Conservation (phyloP, 1,139 yeast genomes). For the Nakaseomyces sp. region DNA sequence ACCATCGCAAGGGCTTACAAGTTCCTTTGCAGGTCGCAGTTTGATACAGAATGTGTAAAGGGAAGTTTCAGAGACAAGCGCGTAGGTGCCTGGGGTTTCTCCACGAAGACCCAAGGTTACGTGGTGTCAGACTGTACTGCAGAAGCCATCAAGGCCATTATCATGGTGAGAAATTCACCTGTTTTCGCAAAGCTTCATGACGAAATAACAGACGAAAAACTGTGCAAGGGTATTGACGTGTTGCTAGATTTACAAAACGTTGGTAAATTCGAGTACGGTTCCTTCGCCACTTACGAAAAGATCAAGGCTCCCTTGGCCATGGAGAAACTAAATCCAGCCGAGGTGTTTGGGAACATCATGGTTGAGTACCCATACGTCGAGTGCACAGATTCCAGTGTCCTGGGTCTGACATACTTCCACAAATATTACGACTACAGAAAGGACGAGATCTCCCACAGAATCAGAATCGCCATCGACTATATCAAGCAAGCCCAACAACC, state of each 20-base stretch:
- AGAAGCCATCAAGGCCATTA: constrained; percentile 85
- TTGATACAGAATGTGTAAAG: constrained; percentile 65
- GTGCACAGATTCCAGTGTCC: constrained; percentile 90
- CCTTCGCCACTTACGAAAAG: constrained; percentile 85
- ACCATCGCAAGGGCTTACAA: constrained; percentile 55
- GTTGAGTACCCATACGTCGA: constrained; percentile 97
- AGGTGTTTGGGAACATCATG: constrained; percentile 96
- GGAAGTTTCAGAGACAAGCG: constrained; percentile 81
- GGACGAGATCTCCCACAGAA: constrained; percentile 56
- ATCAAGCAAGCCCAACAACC: constrained; percentile 56
- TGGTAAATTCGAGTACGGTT: constrained; percentile 77
- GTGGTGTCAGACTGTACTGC: constrained; percentile 97
- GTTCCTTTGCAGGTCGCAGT: constrained; percentile 75
- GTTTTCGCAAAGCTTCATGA: constrained; percentile 41
- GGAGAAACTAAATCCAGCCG: constrained; percentile 85
- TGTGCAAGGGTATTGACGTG: constrained; percentile 66
- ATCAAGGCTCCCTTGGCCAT: constrained; percentile 75
- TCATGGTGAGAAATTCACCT: constrained; percentile 75
- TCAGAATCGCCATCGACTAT: constrained; percentile 63
- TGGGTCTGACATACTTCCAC: constrained; percentile 77
- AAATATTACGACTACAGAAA: constrained; percentile 55
- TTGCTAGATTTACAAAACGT: constrained; percentile 62
- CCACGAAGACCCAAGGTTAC: constrained; percentile 92
- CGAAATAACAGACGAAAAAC: constrained; percentile 44
- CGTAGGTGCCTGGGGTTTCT: constrained; percentile 94